Evolutionary conservation across 148 eudicot genomes (phyloP), one percentile per base, ranked within the genome.

Genomic region (Rhododendron simsii): DNA sequence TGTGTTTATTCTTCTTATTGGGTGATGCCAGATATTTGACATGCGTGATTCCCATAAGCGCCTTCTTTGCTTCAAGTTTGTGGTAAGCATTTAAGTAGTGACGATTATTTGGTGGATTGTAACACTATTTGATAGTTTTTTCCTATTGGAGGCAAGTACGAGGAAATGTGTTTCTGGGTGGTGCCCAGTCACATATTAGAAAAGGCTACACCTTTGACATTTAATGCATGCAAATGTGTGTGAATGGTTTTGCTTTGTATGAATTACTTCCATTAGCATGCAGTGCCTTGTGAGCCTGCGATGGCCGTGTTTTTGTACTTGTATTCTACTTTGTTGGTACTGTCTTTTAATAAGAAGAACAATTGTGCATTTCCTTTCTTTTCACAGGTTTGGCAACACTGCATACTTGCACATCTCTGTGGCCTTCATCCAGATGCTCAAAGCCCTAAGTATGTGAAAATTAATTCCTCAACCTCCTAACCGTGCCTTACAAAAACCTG

Each of bases 391-490:
- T 89, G 96, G 96, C 50, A 95, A 95, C 87, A 95, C 98, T 51
- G 95, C 98, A 84, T 95, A 93, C 88, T 91, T 95, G 92, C 92
- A 91, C 84, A 95, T 94, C 39, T 94, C 98, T 15, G 98, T 95
- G 80, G 98, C 98, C 81, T 95, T 95, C 93, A 93, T 95, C 81
- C 98, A 95, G 91, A 95, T 95, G 98, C 96, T 95, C 65, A 95
- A 95, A 90, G 98, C 98, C 76, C 89, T 95, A 79, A 95, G 98
- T 95, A 95, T 69, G 95, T 87, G 37, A 53, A 82, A 55, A 7
- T 28, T 45, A 53, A 33, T 71, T 83, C 44, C 63, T 55, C 80
- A 80, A 37, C 69, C 51, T 78, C 45, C 14, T 37, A 5, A 21
- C 48, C 12, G 13, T 50, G 45, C 28, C 80, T 82, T 78, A 37